These are phyloP conservation scores for Coniochaeta sp. DNA, from an alignment of 2,329 filamentous ascomycete species.

Conservation along the genomic window DNA sequence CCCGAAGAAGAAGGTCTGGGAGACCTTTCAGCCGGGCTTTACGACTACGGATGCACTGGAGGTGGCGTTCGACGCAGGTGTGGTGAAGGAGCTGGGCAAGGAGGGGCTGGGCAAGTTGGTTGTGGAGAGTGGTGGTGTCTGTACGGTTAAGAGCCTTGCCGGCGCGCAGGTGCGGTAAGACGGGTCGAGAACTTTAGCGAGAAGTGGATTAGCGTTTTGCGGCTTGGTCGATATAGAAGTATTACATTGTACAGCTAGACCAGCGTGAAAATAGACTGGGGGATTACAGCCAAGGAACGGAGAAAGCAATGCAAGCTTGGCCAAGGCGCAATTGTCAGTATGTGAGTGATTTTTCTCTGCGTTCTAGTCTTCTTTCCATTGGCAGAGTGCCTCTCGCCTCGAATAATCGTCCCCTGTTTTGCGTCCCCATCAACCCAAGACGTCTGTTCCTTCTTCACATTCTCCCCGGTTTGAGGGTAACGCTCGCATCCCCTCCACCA, in stretches of 20 bases:
- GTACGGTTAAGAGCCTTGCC: constrained; percentile 75
- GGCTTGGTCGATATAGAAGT: neutral
- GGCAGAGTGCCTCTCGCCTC: too few relatives aligned
- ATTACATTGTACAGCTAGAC: neutral
- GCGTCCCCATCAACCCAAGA: neutral
- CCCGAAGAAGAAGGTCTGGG: constrained; percentile 99
- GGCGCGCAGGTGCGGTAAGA: constrained; percentile 73
- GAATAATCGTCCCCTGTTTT: too few relatives aligned
- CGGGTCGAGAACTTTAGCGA: neutral
- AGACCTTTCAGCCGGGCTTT: constrained; percentile 92
- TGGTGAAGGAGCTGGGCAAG: constrained; percentile 69
- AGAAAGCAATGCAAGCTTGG: neutral
- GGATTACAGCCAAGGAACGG: too few relatives aligned
- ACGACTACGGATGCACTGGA: constrained; percentile 75
- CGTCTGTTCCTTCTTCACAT: neutral
- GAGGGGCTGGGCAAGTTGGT: constrained; percentile 62
- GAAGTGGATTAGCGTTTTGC: neutral
- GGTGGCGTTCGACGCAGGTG: constrained; percentile 77
- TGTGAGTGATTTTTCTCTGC: neutral
- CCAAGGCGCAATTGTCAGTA: neutral
- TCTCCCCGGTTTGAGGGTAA: neutral
- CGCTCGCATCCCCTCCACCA: neutral
- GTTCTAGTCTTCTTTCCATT: neutral
- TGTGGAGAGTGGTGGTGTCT: constrained; percentile 70
- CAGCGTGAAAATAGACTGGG: neutral